Evolutionary conservation across 805 yeast species (phyloP).

Genomic region (Yamadazyma tumulicola): DNA sequence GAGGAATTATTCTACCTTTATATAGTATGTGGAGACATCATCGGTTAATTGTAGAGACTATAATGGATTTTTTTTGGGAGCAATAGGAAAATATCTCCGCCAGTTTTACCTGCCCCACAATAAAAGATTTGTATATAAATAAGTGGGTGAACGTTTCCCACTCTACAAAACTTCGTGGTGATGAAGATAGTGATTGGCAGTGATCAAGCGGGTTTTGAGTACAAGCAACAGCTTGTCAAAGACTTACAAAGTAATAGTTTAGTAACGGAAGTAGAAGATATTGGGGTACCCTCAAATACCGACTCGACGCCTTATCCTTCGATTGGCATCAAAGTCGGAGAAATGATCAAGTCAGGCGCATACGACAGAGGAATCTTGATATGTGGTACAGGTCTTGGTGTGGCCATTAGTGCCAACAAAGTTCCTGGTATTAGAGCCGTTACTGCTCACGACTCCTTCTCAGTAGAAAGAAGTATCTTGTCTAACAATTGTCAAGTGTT

Average conservation of each 20-base stretch:
- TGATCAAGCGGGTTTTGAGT: slow-evolving; percentile 45
- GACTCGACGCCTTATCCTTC: slow-evolving; percentile 40
- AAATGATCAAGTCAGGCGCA: slow-evolving; percentile 34
- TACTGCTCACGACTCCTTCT: slow-evolving; percentile 46
- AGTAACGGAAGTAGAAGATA: slow-evolving; percentile 33
- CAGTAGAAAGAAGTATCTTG: slow-evolving; percentile 43
- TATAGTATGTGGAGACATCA: slow-evolving; percentile 6
- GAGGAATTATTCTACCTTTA: slow-evolving; percentile 1
- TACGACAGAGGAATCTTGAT: slow-evolving; percentile 45
- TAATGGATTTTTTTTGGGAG: no score
- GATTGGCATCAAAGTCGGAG: slow-evolving; percentile 43
- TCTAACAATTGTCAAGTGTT: slow-evolving; percentile 43
- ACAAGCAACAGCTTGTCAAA: slow-evolving; percentile 34
- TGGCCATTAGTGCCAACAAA: slow-evolving; percentile 47
- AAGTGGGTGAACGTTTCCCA: slow-evolving; percentile 8
- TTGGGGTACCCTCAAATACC: slow-evolving; percentile 33
- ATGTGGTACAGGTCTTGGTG: slow-evolving; percentile 50
- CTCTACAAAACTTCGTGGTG: slow-evolving; percentile 6
- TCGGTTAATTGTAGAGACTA: slow-evolving; percentile 1
- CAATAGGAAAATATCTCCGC: slow-evolving; percentile 4
- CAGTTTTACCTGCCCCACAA: slow-evolving; percentile 9
- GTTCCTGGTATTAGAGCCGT: slow-evolving; percentile 46
- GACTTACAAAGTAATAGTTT: slow-evolving; percentile 26
- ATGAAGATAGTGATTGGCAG: slow-evolving; percentile 36
- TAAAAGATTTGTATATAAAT: slow-evolving; percentile 2